Base-by-base conservation (phyloP, 768 basidiomycete genomes). In the Tylopilus felleus region DNA sequence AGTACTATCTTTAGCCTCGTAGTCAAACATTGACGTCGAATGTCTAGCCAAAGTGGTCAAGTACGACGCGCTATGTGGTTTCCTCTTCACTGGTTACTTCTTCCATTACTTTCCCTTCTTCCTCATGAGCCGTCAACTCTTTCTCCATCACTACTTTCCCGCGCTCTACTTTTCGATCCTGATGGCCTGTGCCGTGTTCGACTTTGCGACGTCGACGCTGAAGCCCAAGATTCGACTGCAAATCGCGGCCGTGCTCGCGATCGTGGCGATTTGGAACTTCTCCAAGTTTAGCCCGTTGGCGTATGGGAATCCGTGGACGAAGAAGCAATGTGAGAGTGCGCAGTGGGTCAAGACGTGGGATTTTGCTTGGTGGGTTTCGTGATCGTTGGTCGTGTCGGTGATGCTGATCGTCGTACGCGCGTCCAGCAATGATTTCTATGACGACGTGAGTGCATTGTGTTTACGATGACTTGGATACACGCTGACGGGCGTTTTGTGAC, bases 141-240 rank as follows among this genome's bases (percentile, higher is more conserved):
- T 99, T 81, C 73, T 99, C 22, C 96, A 98, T 67, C 97, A 98
- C 74, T 98, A 98, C 70, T 88, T 98, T 74, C 97, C 96, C 0
- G 93, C 95, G 0, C 77, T 99, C n/a, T 96, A 93, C 66, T 95
- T 90, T 61, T 85, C 88, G n/a, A 83, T 93, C 60, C 80, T 99
- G 13, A 75, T 93, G 22, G 78, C 79, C 25, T 87, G 87, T 49
- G 77, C 76, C 4, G 78, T 88, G 2, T 98, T 98, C 63, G 97
- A 99, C 71, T 79, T 94, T 44, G 71, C 84, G 35, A 97, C 95
- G 1, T 86, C 90, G 27, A 79, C 80, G 1, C 72, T 98, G 8
- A 79, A 86, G 29, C 91, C 93, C 0, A 77, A 83, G 35, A 73
- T 91, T 29, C 78, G 95, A 27, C 67, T 96, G 28, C 91, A 96